phyloP scores from a whole-genome alignment of 345 rosid species.

The Streptanthus diversifolius region DNA sequence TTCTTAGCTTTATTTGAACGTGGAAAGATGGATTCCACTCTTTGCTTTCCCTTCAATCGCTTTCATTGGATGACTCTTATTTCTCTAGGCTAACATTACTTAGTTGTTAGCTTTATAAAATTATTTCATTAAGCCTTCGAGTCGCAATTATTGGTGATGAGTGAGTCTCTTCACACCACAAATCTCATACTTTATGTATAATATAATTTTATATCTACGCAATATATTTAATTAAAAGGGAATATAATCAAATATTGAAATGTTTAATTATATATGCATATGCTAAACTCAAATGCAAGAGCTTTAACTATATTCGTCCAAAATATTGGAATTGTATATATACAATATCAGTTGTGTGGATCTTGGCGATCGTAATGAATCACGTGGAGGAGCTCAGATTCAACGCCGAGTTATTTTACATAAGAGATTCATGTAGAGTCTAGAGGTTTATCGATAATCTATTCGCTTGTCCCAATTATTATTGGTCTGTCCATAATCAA shows the following conservation, averaged over 20 bases:
- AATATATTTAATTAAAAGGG: background rate
- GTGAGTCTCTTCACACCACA: slow-evolving; percentile 22
- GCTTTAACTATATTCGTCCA: background rate
- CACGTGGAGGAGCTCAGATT: slow-evolving; percentile 19
- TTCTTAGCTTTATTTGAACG: slow-evolving; percentile 25
- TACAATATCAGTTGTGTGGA: background rate
- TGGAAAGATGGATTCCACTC: slow-evolving; percentile 34
- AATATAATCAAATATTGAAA: background rate
- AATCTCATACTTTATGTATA: background rate
- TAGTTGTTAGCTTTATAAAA: background rate
- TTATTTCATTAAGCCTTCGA: background rate
- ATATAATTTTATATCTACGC: slow-evolving; percentile 4
- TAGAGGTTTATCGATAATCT: slow-evolving; percentile 5
- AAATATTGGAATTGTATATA: background rate
- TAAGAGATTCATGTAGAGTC: background rate
- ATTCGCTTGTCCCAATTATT: background rate
- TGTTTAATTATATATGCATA: background rate
- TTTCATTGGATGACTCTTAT: slow-evolving; percentile 22
- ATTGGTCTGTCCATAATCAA: slow-evolving; percentile 15
- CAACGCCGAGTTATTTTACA: background rate
- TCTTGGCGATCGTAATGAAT: slow-evolving; percentile 12
- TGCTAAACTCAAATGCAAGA: background rate
- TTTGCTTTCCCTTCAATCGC: slow-evolving; percentile 20
- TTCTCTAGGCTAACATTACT: background rate
- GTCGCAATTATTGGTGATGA: slow-evolving; percentile 27